Evolutionary conservation across 352 stramenopile genomes (phyloP), one percentile per base, ranked within the genome.

Genomic region (Phytopythium montanum): DNA sequence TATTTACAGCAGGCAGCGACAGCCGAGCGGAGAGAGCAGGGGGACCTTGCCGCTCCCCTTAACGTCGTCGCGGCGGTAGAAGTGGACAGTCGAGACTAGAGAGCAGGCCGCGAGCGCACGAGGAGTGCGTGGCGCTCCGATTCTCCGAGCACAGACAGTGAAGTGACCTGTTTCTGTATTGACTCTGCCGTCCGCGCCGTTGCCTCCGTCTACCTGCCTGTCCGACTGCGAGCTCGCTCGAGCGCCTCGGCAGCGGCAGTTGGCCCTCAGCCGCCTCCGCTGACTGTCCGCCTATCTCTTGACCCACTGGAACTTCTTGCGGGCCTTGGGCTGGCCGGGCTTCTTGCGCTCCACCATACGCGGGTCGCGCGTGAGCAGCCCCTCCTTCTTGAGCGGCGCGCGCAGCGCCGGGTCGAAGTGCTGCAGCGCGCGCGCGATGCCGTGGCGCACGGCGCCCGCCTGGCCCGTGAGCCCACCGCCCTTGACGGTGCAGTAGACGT

Each of bases 221-320:
- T 5, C 13, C 6, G 14, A 12, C 13, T 8, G 36, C 36, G 36
- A 42, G 36, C 36, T 42, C 33, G 33, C 33, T 38, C 33, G 33
- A 38, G 33, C 33, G 6, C 33, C 33, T 34, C 29, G 29, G 29
- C 29, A 34, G 29, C 29, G 9, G 5, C 33, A 38, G 33, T 12
- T 12, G 33, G 33, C 33, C 33, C 36, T 18, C 53, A 28, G 36
- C 26, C 36, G 39, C 12, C n/a, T 16, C 33, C 46, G 64, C 67
- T 86, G n/a, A n/a, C 76, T 8, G 5, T 12, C 36, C 36, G 39
- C 39, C 12, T 97, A 99, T 92, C 96, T 95, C 81, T 98, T 98
- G 69, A 98, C 94, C 97, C 97, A 99, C 81, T 99, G 96, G 70
- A 96, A 97, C 71, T 94, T 92, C 88, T 98, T 99, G 65, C 97